These are phyloP conservation scores for Diplodia corticola DNA, from an alignment of 2,329 filamentous ascomycete genomes.

Conservation along the genomic window DNA sequence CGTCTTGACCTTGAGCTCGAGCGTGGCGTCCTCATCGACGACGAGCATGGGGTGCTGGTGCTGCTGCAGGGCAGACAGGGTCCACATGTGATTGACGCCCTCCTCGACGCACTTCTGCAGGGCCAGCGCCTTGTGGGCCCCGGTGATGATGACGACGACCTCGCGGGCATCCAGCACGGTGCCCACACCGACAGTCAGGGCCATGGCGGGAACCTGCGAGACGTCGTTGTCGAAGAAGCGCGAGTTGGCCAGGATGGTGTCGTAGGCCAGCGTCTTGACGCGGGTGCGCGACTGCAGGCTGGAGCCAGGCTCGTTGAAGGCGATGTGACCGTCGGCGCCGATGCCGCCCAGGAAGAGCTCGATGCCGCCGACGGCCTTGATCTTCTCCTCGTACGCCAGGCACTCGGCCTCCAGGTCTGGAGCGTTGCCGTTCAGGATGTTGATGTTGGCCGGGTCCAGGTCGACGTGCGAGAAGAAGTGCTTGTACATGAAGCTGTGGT, in stretches of 20 bases:
- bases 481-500: constrained; percentile 93
- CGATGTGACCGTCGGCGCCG: constrained; percentile 83
- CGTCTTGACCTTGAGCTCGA: constrained; percentile 51
- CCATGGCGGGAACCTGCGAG: constrained; percentile 74
- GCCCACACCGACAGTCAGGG: constrained; percentile 80
- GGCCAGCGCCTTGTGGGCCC: constrained; percentile 77
- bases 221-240: constrained; percentile 76
- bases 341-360: constrained; percentile 85
- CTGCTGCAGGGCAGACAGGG: constrained; percentile 75
- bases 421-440: constrained; percentile 82
- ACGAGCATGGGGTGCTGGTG: constrained; percentile 82
- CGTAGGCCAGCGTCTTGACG: constrained; percentile 84
- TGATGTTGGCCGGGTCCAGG: constrained; percentile 76
- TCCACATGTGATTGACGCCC: constrained; percentile 89
- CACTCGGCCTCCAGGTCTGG: constrained; percentile 74
- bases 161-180: constrained; percentile 80
- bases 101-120: constrained; percentile 79
- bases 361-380: constrained; percentile 73
- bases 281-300: constrained; percentile 75
- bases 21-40: constrained; percentile 70
- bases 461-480: constrained; percentile 87
- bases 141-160: constrained; percentile 79
- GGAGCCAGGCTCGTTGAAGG: constrained; percentile 87
- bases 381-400: constrained; percentile 75
- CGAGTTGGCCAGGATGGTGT: constrained; percentile 83